phyloP scores from a whole-genome alignment of 352 stramenopile species.

The Phytophthora agathidicida region DNA sequence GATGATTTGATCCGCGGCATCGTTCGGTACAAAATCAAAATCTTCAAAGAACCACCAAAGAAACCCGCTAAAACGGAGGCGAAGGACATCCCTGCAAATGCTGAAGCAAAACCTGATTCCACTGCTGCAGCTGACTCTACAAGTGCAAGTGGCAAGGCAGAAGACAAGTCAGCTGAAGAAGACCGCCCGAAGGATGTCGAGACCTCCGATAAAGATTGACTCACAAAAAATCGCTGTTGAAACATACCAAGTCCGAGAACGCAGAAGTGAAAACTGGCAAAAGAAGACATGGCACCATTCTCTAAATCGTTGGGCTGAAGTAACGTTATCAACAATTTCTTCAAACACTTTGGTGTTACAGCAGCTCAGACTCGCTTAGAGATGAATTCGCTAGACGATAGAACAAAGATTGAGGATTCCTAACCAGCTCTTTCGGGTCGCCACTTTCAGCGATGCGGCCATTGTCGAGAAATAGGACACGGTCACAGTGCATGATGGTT shows the following conservation, averaged over 20 bases:
- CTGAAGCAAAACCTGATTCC: background rate
- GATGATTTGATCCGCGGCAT: conserved; percentile 75
- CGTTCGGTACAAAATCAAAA: conserved; percentile 77
- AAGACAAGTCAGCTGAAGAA: conserved; percentile 2
- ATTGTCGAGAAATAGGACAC: conserved; percentile 71
- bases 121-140: background rate
- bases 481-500: conserved; percentile 96
- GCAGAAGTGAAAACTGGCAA: conserved; percentile 7
- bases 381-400: conserved; percentile 38
- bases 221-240: conserved; percentile 9
- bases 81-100: background rate
- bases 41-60: conserved; percentile 59
- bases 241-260: conserved; percentile 12
- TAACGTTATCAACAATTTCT: background rate
- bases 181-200: background rate
- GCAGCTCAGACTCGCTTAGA: conserved; percentile 3
- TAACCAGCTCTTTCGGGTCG: conserved; percentile 37
- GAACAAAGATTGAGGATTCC: conserved; percentile 50
- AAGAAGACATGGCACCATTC: conserved; percentile 1
- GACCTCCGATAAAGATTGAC: background rate
- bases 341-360: background rate
- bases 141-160: background rate
- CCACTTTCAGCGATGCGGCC: conserved; percentile 62
- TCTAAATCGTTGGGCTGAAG: conserved; percentile 16
- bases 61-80: conserved; percentile 11